Evolutionary conservation across 305 asterid genomes (phyloP), one percentile per base, ranked within the genome.

Genomic region (Fraxinus baroniana): DNA sequence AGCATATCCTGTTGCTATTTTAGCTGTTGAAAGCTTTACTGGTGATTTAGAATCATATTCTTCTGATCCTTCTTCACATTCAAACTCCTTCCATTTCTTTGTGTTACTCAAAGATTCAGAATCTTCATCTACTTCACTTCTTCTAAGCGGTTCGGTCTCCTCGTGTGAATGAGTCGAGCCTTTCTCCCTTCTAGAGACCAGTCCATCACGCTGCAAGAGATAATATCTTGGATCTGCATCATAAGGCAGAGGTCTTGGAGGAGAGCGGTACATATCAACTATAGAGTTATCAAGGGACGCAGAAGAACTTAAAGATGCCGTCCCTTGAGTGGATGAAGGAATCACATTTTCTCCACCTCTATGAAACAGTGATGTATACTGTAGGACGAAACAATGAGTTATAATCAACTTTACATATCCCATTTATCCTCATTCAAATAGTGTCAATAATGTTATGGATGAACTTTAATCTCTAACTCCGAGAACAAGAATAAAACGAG

Each of bases 241-340:
- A 35, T 93, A 95, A 83, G 99, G 99, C 87, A 94, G 87, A 74
- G 99, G 99, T 81, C 97, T 94, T 41, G 99, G 98, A 84, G 99
- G 97, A 81, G 97, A 88, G 22, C 92, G 95, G 78, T 91, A 94
- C 88, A 89, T 90, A 79, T 94, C 98, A 83, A 92, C 91, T 66
- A 95, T 64, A 41, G 98, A 94, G 87, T 87, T 88, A 87, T 94
- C 99, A 35, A 90, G 92, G 70, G 98, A 86, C 26, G 84, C 76
- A 79, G 90, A 62, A 55, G 97, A 90, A 83, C 85, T 88, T 81
- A 90, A 84, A 44, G 97, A 88, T 72, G 96, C 10, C 36, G 93
- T 35, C 73, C 88, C 94, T 80, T 85, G 96, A 80, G 89, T 39
- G n/a, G 97, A 88, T 71, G 96, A 85, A 80, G 95, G 52, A 41